A percentile compares a stretch with the other conserved stretches of the same genome.
Conservation (phyloP, 148 eudicot species). For the Linanthus parryae region DNA sequence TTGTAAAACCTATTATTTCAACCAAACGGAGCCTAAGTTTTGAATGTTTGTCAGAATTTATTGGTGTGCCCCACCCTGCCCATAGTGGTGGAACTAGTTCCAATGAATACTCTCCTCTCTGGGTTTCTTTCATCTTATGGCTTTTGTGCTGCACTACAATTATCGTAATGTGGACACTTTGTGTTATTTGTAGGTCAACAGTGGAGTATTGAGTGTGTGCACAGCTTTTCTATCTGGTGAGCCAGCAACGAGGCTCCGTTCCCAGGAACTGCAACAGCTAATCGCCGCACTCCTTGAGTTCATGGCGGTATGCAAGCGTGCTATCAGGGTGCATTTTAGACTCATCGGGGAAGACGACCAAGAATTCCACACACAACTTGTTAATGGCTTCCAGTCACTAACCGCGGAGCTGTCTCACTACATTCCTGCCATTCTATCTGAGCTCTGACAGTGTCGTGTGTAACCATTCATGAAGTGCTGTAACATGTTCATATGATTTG, state of each 20-base stretch:
- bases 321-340: slow-evolving; percentile 93
- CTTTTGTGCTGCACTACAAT: too few species aligned
- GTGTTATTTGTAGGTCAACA: slow-evolving; percentile 64
- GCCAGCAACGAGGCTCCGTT: slow-evolving; percentile 94
- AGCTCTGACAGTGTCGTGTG: slow-evolving; percentile 45
- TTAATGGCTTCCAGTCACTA: slow-evolving; percentile 95
- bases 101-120: too few species aligned
- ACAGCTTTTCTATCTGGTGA: slow-evolving; percentile 97
- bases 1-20: too few species aligned
- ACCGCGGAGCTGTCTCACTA: slow-evolving; percentile 98
- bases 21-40: too few species aligned
- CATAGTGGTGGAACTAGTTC: too few species aligned
- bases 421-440: slow-evolving; percentile 97
- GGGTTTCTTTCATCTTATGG: too few species aligned
- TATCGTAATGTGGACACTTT: too few species aligned
- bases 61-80: too few species aligned
- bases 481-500: too few species aligned
- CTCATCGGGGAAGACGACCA: slow-evolving; percentile 98
- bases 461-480: too few species aligned
- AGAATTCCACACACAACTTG: slow-evolving; percentile 96
- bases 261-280: slow-evolving; percentile 96
- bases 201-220: slow-evolving; percentile 97
- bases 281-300: slow-evolving; percentile 98
- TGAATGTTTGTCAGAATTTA: too few species aligned
- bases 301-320: slow-evolving; percentile 99